Conservation (phyloP, 495 filamentous ascomycete species). For the Coniosporium apollinis region DNA sequence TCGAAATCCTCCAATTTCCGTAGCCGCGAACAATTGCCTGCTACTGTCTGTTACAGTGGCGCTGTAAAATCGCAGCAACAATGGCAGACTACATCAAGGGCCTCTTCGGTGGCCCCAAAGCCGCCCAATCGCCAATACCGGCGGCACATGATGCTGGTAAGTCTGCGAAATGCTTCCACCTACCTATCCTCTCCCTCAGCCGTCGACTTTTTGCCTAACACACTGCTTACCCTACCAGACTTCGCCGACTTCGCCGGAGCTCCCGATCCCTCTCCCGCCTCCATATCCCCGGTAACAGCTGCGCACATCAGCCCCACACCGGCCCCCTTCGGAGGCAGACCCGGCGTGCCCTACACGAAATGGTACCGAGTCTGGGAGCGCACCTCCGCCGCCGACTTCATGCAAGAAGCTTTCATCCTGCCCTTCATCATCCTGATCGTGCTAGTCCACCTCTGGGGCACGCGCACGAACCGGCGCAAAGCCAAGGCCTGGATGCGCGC, state of each 20-base stretch:
- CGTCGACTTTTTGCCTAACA: too few relatives aligned
- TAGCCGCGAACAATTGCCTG: too few relatives aligned
- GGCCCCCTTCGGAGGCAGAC: slow-evolving; percentile 23
- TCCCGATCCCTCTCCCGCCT: slow-evolving; percentile 23
- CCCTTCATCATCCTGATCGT: slow-evolving; percentile 56
- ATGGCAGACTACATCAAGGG: slow-evolving; percentile 23
- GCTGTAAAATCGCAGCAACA: too few relatives aligned
- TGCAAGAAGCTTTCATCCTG: slow-evolving; percentile 69
- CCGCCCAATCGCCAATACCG: slow-evolving; percentile 8
- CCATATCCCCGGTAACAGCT: slow-evolving; percentile 27
- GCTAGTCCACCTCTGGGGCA: slow-evolving; percentile 67
- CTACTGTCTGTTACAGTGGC: too few relatives aligned
- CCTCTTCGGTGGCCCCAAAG: slow-evolving; percentile 20
- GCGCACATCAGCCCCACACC: slow-evolving; percentile 21
- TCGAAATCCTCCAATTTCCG: too few relatives aligned
- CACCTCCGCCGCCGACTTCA: slow-evolving; percentile 61
- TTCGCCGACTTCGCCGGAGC: slow-evolving; percentile 32
- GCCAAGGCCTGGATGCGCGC: slow-evolving; percentile 66
- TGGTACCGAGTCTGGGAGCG: slow-evolving; percentile 98
- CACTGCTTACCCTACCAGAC: slow-evolving; percentile 24
- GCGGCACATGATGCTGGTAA: too few relatives aligned
- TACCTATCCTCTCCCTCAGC: too few relatives aligned
- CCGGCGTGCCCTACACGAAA: slow-evolving; percentile 50
- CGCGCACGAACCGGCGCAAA: slow-evolving; percentile 58
- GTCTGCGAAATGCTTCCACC: too few relatives aligned